Percentiles rank a stretch among this genome's conserved stretches.
These are phyloP conservation scores for Aureobasidium subglaciale DNA, from an alignment of 2,329 filamentous ascomycete genomes.

Conservation along the genomic window DNA sequence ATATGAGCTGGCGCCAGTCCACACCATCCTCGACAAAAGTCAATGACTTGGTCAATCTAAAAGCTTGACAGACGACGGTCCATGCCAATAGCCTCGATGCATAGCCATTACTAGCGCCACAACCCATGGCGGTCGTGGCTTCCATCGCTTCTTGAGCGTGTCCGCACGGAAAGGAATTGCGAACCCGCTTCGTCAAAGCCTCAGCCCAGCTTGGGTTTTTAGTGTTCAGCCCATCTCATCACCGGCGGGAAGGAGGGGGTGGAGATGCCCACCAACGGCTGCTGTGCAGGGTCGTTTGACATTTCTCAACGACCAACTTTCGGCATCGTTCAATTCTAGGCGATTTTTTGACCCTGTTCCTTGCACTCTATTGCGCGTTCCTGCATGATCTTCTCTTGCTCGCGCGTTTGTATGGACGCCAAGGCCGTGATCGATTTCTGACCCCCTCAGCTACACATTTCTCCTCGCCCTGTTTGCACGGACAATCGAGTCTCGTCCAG, in stretches of 20 bases:
- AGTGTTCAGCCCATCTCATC: background rate
- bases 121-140: constrained; percentile 1
- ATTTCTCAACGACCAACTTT: background rate
- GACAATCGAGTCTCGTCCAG: too few relatives aligned
- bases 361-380: background rate
- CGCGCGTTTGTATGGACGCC: background rate
- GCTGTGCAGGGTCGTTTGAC: background rate
- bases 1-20: background rate
- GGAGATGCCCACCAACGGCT: background rate
- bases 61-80: constrained; percentile 9
- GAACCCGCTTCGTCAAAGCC: background rate
- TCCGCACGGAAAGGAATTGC: background rate
- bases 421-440: background rate
- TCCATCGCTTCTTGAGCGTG: constrained; percentile 3
- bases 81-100: constrained; percentile 11
- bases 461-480: background rate
- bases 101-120: constrained; percentile 11
- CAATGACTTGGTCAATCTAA: constrained; percentile 7
- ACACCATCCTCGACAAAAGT: too few relatives aligned
- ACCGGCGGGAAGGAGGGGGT: background rate
- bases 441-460: background rate
- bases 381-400: constrained; percentile 1
- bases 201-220: background rate
- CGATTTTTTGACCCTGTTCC: background rate
- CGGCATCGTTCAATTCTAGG: background rate